Base-by-base conservation (phyloP, 2,329 filamentous ascomycete genomes). In the Nothophaeocryptopus gaeumannii region DNA sequence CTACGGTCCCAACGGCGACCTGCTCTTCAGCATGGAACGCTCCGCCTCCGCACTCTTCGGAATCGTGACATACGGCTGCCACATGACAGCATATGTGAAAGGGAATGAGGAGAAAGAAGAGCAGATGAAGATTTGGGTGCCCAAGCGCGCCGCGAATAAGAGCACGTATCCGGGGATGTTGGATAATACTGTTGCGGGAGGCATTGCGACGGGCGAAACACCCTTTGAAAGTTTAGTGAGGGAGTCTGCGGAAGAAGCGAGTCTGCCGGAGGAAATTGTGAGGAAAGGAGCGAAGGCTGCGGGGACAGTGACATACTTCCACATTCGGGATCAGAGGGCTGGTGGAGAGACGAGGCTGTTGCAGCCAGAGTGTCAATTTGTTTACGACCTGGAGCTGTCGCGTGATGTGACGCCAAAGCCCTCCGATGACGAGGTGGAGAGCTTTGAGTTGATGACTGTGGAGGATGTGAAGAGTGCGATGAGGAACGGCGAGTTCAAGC, bases 181-280 rank as follows among this genome's bases (percentile, higher is more conserved):
- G 58, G 93, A 99, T 70, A 99, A 97, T 69, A 90, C 90, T 1
- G 93, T 95, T 5, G 93, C 91, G 0, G 88, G 88, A 2, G 88
- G 89, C 0, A 84, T 97, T 59, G 84, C 86, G 67, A 88, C 88
- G 0, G 86, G 85, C 11, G 91, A 96, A 68, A 78, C 78, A 15
- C 86, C 88, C 0, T 85, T 90, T 41, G 89, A 92, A 65, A 89
- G 86, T 67, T 73, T 96, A 45, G 78, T 96, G 14, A 82, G 92
- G 46, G 93, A 99, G 71, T 85, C 86, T 2, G 84, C 84, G 56
- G 93, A 99, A 71, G 93, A 99, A 68, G 95, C 93, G 1, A 87
- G 84, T 33, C 72, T 99, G 14, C 80, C 88, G 0, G 86, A 84
- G 51, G 73, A 78, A 0, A 63, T 92, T 7, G 84, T 96, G 42